Evolutionary conservation across 2,329 filamentous ascomycete genomes (phyloP), one percentile per base, ranked within the genome.

Genomic region (Aciculosporium take): DNA sequence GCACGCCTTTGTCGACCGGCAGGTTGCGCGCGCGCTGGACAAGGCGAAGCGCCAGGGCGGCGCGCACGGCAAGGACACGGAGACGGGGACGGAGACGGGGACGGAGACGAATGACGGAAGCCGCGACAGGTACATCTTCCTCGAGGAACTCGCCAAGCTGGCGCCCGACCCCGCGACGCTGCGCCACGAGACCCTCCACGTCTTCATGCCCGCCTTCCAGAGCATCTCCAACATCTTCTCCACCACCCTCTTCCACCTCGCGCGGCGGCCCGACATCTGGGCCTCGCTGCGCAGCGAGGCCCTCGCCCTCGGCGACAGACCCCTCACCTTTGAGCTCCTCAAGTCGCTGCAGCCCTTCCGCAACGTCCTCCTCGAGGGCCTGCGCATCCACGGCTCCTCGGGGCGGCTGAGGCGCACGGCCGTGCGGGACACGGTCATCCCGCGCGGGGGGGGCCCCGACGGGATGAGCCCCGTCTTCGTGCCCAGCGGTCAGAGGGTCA

Each of bases 361-460:
- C 9, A 27, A 42, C 29, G 35, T 37, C 15, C 7, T 42, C 4
- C 25, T 27, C 17, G 40, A 42, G 34, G 34, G 33, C 12, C 13
- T 42, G 34, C 35, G 40, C 5, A 28, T 42, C 8, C 40, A 42
- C 18, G 40, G 40, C 13, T 38, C 40, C 6, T 38, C 40, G 2
- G 40, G 35, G 9, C 40, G 40, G 6, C 10, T 42, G 7, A 42
- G 41, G 30, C 41, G 41, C 5, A 35, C 36, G 13, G 41, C 41
- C 3, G 23, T 42, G n/a, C 42, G 42, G 4, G 42, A 44, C 18
- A 44, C 42, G 10, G 42, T 41, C 9, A 13, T 43, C 13, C 42
- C 42, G 2, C 18, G 28, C 23, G 42, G 42, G 23, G 42, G 42
- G 6, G 42, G 42, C 1, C 21, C 42, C 4, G 28, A 37, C 5